Percentiles rank a stretch among this genome's conserved stretches.
Evolutionary conservation across 768 basidiomycete genomes (phyloP).

Genomic region (Tulasnella sp.): DNA sequence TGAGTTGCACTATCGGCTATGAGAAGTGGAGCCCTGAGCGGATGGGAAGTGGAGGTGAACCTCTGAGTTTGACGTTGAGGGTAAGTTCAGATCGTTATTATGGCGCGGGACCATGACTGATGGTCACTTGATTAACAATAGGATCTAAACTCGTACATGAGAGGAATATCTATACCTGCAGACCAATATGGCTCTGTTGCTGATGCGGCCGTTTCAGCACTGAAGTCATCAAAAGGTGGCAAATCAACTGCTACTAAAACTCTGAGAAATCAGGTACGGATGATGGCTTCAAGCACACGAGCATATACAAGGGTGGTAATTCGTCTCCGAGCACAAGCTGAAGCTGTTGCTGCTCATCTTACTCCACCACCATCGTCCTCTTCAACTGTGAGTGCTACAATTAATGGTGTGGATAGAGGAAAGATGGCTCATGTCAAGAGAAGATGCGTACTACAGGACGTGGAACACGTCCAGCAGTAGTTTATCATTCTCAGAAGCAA

Average conservation of each 20-base stretch:
- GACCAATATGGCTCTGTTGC: constrained; percentile 57
- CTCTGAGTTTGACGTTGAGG: constrained; percentile 47
- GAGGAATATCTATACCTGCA: constrained; percentile 59
- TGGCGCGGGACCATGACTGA: constrained; percentile 15
- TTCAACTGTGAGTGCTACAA: not conserved
- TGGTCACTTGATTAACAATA: constrained; percentile 25
- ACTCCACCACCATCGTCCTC: no score
- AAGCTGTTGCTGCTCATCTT: no score
- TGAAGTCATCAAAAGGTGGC: constrained; percentile 7
- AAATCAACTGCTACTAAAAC: not conserved
- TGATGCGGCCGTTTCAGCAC: constrained; percentile 38
- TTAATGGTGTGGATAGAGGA: no score
- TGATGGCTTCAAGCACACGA: constrained; percentile 42
- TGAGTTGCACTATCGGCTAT: constrained; percentile 56
- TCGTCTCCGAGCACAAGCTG: constrained; percentile 64
- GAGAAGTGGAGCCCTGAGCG: constrained; percentile 37
- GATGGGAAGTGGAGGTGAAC: constrained; percentile 37
- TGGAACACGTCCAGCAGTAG: constrained; percentile 11
- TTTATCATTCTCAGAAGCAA: no score
- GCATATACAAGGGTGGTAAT: constrained; percentile 68
- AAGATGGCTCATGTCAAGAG: no score
- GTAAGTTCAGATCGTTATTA: constrained; percentile 29
- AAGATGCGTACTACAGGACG: constrained; percentile 9
- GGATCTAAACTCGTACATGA: constrained; percentile 71
- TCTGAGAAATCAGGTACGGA: constrained; percentile 1